Conservation (phyloP, 768 basidiomycete genomes). For the Scleroderma citrinum region DNA sequence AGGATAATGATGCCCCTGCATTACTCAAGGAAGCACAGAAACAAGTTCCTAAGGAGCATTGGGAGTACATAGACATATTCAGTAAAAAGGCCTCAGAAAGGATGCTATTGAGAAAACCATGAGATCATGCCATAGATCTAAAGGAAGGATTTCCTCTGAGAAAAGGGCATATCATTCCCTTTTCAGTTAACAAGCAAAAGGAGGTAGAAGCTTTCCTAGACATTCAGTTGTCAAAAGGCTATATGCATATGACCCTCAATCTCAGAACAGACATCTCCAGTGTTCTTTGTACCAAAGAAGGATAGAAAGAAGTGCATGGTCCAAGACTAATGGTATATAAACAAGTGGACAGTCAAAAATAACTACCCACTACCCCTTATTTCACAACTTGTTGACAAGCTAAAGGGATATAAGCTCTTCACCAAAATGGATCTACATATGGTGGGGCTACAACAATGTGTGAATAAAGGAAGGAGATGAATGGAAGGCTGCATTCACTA, state of each 20-base stretch:
- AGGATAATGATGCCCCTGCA: too few relatives aligned
- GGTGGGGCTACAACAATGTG: constrained; percentile 26
- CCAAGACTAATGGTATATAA: constrained; percentile 14
- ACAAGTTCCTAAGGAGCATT: too few relatives aligned
- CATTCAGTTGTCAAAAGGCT: constrained; percentile 2
- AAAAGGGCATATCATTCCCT: background rate
- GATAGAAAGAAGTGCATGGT: constrained; percentile 7
- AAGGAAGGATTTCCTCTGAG: too few relatives aligned
- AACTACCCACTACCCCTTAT: background rate
- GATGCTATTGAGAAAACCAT: too few relatives aligned
- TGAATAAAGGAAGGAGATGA: constrained; percentile 36
- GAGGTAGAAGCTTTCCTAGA: constrained; percentile 6
- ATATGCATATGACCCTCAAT: constrained; percentile 11
- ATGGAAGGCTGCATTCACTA: constrained; percentile 36
- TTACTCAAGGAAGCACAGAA: too few relatives aligned
- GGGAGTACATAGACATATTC: too few relatives aligned
- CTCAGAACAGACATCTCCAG: constrained; percentile 5
- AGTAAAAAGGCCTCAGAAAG: too few relatives aligned
- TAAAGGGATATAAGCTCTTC: constrained; percentile 1
- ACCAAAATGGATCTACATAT: constrained; percentile 4
- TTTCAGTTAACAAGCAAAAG: background rate
- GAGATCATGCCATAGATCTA: too few relatives aligned
- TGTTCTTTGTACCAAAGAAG: constrained; percentile 8
- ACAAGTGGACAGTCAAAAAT: background rate
- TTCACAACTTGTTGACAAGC: background rate